Evolutionary conservation across 805 yeast species (phyloP).

Genomic region (Ogataea degrootiae): DNA sequence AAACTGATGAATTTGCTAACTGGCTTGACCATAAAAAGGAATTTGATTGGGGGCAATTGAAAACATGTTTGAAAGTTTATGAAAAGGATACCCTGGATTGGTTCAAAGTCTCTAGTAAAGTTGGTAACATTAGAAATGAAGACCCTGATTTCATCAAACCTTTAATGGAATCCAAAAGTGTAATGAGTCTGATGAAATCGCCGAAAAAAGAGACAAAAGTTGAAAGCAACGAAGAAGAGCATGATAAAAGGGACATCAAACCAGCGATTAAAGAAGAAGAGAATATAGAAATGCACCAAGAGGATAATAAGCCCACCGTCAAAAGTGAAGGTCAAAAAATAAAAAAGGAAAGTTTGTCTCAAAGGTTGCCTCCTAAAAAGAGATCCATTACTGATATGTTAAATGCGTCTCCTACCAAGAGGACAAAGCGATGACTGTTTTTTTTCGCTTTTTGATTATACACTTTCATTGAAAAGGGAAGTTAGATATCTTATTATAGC

Average conservation of each 20-base stretch:
- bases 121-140: conserved; percentile 57
- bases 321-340: too few species aligned
- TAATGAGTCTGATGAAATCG: neutral
- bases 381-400: neutral
- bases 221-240: neutral
- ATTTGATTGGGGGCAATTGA: conserved; percentile 37
- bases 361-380: neutral
- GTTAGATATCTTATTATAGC: too few species aligned
- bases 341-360: too few species aligned
- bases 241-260: too few species aligned
- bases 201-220: neutral
- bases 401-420: neutral
- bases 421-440: neutral
- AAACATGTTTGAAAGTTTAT: conserved; percentile 36
- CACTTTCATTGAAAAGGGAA: too few species aligned
- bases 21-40: conserved; percentile 53
- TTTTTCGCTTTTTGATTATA: too few species aligned
- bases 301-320: too few species aligned
- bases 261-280: too few species aligned
- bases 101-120: conserved; percentile 54
- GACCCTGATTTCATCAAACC: conserved; percentile 34
- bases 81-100: conserved; percentile 38
- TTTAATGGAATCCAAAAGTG: conserved; percentile 3
- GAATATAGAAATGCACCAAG: too few species aligned
- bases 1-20: conserved; percentile 46